Percentiles rank a stretch among this genome's conserved stretches.
These are phyloP conservation scores for Colletotrichum endophyticum DNA, from an alignment of 2,329 filamentous ascomycete genomes.

Conservation along the genomic window DNA sequence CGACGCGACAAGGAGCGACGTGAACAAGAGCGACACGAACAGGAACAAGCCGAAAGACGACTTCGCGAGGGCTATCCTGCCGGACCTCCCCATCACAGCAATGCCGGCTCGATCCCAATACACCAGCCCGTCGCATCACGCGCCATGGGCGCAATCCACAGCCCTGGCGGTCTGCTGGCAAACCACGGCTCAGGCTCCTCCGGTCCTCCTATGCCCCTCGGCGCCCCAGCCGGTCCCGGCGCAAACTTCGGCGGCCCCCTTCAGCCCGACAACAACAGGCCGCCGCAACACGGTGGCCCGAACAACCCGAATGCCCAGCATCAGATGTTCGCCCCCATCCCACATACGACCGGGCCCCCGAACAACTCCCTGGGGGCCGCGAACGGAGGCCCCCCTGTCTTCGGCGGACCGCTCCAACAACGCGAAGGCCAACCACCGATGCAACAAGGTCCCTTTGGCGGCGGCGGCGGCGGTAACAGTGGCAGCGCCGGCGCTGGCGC, in stretches of 20 bases:
- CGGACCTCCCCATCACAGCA: conserved; percentile 79
- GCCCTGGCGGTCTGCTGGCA: conserved; percentile 85
- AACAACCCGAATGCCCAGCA: conserved; percentile 51
- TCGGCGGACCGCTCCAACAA: conserved; percentile 71
- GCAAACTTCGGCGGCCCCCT: conserved; percentile 60
- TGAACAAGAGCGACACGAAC: conserved; percentile 57
- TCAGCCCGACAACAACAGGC: conserved; percentile 56
- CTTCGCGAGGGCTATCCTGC: conserved; percentile 70
- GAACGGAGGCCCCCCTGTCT: conserved; percentile 67
- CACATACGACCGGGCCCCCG: conserved; percentile 54
- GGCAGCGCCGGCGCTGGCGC: conserved; percentile 41
- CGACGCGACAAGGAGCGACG: conserved; percentile 47
- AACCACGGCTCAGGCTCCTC: conserved; percentile 71
- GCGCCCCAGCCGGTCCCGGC: conserved; percentile 55
- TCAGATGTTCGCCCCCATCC: conserved; percentile 62
- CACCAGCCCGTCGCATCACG: conserved; percentile 92
- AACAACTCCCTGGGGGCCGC: conserved; percentile 61
- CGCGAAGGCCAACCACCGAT: conserved; percentile 59
- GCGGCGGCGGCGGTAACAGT: conserved; percentile 11
- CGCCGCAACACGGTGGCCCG: conserved; percentile 55
- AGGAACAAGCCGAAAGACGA: conserved; percentile 68
- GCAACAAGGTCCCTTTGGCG: conserved; percentile 63
- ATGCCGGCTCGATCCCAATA: conserved; percentile 85
- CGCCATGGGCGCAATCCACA: conserved; percentile 83
- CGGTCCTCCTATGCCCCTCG: conserved; percentile 56